These are phyloP conservation scores for Mortierella polycephala DNA, from an alignment of 371 early-diverging fungal genomes.

Conservation along the genomic window DNA sequence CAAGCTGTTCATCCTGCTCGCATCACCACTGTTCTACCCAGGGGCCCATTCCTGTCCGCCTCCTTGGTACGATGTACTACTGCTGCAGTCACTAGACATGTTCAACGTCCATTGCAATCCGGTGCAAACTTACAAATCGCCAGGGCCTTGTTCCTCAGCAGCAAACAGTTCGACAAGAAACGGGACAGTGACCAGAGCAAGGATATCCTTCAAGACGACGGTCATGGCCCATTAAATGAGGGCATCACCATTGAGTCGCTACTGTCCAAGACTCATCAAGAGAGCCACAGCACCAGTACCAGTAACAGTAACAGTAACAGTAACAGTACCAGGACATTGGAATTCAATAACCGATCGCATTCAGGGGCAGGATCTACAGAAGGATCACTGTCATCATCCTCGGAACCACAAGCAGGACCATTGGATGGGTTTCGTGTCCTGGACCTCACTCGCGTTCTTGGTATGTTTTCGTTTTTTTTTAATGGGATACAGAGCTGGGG, in stretches of 20 bases:
- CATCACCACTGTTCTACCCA: conserved; percentile 11
- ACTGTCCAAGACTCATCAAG: conserved; percentile 23
- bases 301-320: background rate
- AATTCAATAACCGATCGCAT: background rate
- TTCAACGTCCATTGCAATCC: background rate
- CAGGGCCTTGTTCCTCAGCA: background rate
- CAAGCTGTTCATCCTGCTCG: conserved; percentile 12
- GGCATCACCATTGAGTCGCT: conserved; percentile 11
- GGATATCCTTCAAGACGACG: background rate
- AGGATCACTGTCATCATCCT: background rate
- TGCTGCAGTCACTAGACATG: background rate
- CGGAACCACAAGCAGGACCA: conserved; percentile 54
- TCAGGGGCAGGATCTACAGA: background rate
- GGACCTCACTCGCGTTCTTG: conserved; percentile 86
- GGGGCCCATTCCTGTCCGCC: background rate
- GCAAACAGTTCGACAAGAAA: background rate
- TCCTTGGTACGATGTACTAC: background rate
- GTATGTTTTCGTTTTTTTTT: conserved; percentile 38
- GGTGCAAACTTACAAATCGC: background rate
- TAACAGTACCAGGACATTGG: background rate
- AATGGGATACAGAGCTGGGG: background rate
- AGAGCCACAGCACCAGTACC: background rate
- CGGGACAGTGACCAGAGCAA: background rate
- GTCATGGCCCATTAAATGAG: background rate
- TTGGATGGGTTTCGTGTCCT: conserved; percentile 84